Evolutionary conservation across 345 rosid species (phyloP).

Genomic region (Cardamine resedifolia): DNA sequence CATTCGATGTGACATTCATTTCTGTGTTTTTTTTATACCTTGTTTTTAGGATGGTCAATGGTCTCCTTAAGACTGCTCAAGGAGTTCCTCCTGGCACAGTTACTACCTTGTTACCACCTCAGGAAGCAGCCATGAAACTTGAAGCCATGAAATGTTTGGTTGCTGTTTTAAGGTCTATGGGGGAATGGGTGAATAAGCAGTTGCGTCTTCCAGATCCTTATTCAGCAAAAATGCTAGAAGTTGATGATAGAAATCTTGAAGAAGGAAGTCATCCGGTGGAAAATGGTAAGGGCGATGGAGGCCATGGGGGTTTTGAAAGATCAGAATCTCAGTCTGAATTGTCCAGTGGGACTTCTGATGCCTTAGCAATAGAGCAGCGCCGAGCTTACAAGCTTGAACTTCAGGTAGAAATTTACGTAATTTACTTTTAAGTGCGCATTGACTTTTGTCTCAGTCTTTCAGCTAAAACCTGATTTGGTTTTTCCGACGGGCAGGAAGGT

Average conservation of each 20-base stretch:
- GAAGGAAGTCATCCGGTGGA: constrained; percentile 57
- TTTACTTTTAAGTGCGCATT: background rate
- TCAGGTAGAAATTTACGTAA: constrained; percentile 56
- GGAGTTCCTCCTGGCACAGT: constrained; percentile 86
- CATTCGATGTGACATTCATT: constrained; percentile 17
- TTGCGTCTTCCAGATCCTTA: constrained; percentile 86
- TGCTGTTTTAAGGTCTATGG: constrained; percentile 92
- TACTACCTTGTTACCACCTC: constrained; percentile 87
- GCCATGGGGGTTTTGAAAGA: constrained; percentile 66
- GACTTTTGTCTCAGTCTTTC: constrained; percentile 12
- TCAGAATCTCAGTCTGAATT: constrained; percentile 91
- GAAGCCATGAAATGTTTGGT: constrained; percentile 98
- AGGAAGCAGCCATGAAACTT: constrained; percentile 88
- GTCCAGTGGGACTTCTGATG: constrained; percentile 80
- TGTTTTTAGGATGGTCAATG: constrained; percentile 91
- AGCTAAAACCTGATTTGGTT: constrained; percentile 43
- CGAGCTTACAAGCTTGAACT: constrained; percentile 99
- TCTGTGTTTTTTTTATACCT: constrained; percentile 22
- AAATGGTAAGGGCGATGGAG: constrained; percentile 84
- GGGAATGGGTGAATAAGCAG: constrained; percentile 98
- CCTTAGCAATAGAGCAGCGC: constrained; percentile 89
- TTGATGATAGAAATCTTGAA: constrained; percentile 64
- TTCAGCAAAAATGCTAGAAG: constrained; percentile 62
- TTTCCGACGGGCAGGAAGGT: constrained; percentile 96
- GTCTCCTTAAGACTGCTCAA: constrained; percentile 99